Evolutionary conservation across 345 rosid species (phyloP), one percentile per base, ranked within the genome.

Genomic region (Sonneratia caseolaris): DNA sequence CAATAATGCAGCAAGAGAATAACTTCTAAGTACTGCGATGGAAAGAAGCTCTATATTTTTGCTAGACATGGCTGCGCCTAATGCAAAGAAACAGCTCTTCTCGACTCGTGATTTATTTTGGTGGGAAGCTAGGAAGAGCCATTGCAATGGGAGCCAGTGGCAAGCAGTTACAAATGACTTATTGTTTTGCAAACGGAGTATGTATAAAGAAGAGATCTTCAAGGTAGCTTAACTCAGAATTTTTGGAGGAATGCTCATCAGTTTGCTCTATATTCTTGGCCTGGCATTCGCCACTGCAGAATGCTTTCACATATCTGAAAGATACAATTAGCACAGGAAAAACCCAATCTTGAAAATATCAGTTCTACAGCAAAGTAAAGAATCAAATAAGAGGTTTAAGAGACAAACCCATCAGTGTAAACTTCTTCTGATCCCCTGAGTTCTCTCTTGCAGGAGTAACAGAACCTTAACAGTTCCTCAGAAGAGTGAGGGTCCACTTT

Each of bases 371-470:
- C 27, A 77, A 43, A 18, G 35, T 72, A 61, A 71, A 38, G 15
- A n/a, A 66, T 16, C 38, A 38, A 45, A 70, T 24, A 57, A 68
- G 59, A 57, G 21, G 45, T 18, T 61, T 61, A 45, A 49, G 75
- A 66, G 49, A 45, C 75, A 70, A 71, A 84, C 90, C 88, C 79
- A 73, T 75, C 62, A 0, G 74, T 73, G 72, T 76, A 78, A 75
- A 64, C 76, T 77, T 79, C 82, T 62, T 75, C 79, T 7, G 74
- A 67, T 27, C 72, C 74, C 37, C 67, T 80, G 75, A 78, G 59
- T 65, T 75, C 74, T 69, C 74, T 79, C 49, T 83, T 74, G 84
- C 89, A 87, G 13, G 71, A 79, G 77, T 43, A 77, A 69, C 85
- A 76, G 73, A 68, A 71, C 70, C 74, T 71, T 56, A 76, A 68